phyloP scores from a whole-genome alignment of 1,284 basidiomycete genomes.

The Thelephora terrestris region DNA sequence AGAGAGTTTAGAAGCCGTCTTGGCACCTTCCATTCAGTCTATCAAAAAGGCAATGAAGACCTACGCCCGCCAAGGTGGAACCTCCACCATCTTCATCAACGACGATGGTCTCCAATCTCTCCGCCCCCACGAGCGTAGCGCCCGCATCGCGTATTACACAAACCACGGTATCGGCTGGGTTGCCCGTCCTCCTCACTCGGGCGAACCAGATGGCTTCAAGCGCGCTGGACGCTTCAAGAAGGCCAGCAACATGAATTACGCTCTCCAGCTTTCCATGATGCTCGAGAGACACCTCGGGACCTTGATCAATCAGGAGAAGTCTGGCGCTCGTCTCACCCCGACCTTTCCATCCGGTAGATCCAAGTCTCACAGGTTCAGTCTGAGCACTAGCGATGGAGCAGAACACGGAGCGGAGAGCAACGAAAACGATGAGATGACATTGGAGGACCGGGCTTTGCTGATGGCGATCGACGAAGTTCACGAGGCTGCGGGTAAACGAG shows the following conservation, averaged over 20 bases:
- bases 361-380: neutral
- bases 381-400: neutral
- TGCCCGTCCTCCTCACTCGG: conserved; percentile 64
- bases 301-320: conserved; percentile 25
- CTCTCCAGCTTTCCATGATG: conserved; percentile 57
- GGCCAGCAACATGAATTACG: conserved; percentile 86
- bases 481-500: conserved; percentile 24
- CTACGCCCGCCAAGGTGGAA: conserved; percentile 43
- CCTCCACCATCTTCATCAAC: conserved; percentile 38
- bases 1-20: conserved; percentile 28
- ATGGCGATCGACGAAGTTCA: conserved; percentile 34
- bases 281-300: conserved; percentile 62
- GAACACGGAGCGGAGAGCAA: neutral
- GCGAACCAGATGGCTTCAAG: conserved; percentile 50
- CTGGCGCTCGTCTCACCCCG: conserved; percentile 7
- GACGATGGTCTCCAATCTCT: conserved; percentile 51
- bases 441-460: conserved; percentile 31
- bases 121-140: conserved; percentile 47
- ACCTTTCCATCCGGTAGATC: neutral
- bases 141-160: conserved; percentile 66
- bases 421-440: conserved; percentile 17
- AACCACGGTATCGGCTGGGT: conserved; percentile 80
- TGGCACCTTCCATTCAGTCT: conserved; percentile 35
- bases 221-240: conserved; percentile 90
- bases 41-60: conserved; percentile 37